A percentile compares a stretch with the other conserved stretches of the same genome.
Evolutionary conservation across 2,329 filamentous ascomycete species (phyloP).

Genomic region (Colletotrichum sp.): DNA sequence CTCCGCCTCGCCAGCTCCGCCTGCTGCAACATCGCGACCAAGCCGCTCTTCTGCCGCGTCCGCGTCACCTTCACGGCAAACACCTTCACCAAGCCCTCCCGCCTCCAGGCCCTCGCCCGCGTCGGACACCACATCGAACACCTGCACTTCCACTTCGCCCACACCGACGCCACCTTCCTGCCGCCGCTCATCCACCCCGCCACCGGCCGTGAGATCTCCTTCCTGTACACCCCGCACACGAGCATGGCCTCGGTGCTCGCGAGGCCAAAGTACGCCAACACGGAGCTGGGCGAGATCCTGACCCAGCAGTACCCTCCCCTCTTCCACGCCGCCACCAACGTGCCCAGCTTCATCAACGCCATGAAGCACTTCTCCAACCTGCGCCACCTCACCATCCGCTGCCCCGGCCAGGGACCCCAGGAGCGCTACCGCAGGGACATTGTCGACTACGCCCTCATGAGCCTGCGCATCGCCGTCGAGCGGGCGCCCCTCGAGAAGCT

Average conservation of each 20-base stretch:
- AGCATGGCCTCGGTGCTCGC: conserved; percentile 65
- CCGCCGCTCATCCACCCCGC: conserved; percentile 82
- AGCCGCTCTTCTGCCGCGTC: conserved; percentile 71
- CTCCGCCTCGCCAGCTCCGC: conserved; percentile 73
- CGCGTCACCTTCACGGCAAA: conserved; percentile 74
- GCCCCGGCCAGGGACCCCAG: conserved; percentile 71
- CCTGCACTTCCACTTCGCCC: conserved; percentile 78
- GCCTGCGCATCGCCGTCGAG: conserved; percentile 83
- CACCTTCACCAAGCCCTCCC: conserved; percentile 76
- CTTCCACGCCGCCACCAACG: conserved; percentile 89
- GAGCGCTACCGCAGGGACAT: conserved; percentile 77
- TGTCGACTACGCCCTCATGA: conserved; percentile 90
- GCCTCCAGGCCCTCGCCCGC: conserved; percentile 75
- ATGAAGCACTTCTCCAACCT: conserved; percentile 73
- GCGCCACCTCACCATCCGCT: conserved; percentile 76
- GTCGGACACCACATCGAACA: conserved; percentile 82
- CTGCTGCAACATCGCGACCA: conserved; percentile 73
- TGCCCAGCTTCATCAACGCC: conserved; percentile 81
- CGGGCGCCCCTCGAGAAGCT: conserved; percentile 70
- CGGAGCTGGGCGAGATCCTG: conserved; percentile 79
- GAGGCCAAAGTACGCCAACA: conserved; percentile 79
- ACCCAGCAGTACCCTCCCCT: conserved; percentile 87
- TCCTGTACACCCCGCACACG: conserved; percentile 81
- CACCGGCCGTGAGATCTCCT: conserved; percentile 79
- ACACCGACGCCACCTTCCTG: conserved; percentile 79